phyloP scores from a whole-genome alignment of 148 eudicot species.

The Rhododendron vialii region DNA sequence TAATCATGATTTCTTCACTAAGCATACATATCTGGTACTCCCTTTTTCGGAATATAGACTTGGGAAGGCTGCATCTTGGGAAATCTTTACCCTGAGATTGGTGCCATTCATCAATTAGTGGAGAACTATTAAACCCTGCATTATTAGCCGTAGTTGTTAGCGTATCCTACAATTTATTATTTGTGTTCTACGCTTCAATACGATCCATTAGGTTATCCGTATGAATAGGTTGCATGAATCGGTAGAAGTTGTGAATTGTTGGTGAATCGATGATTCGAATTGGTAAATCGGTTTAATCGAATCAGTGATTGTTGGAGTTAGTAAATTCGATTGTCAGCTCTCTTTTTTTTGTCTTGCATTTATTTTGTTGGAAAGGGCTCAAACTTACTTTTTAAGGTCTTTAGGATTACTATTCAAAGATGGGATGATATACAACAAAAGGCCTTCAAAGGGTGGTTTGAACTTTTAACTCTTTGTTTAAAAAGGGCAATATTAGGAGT shows the following conservation, averaged over 20 bases:
- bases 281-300: not conserved
- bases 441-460: too few species aligned
- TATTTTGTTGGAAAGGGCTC: too few species aligned
- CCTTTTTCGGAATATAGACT: not conserved
- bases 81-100: not conserved
- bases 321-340: too few species aligned
- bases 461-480: too few species aligned
- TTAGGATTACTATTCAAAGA: too few species aligned
- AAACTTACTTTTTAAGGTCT: too few species aligned
- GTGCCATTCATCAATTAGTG: not conserved
- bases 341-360: too few species aligned
- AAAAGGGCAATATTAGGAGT: too few species aligned
- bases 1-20: not conserved
- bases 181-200: not conserved
- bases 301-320: not conserved
- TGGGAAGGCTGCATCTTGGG: not conserved
- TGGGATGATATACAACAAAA: too few species aligned
- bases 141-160: not conserved
- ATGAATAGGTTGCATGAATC: not conserved
- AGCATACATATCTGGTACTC: not conserved
- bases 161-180: not conserved
- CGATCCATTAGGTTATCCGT: not conserved
- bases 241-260: not conserved
- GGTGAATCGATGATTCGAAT: not conserved
- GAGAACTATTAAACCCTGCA: not conserved